Evolutionary conservation across 345 rosid genomes (phyloP).

Genomic region (Camelina hispida): DNA sequence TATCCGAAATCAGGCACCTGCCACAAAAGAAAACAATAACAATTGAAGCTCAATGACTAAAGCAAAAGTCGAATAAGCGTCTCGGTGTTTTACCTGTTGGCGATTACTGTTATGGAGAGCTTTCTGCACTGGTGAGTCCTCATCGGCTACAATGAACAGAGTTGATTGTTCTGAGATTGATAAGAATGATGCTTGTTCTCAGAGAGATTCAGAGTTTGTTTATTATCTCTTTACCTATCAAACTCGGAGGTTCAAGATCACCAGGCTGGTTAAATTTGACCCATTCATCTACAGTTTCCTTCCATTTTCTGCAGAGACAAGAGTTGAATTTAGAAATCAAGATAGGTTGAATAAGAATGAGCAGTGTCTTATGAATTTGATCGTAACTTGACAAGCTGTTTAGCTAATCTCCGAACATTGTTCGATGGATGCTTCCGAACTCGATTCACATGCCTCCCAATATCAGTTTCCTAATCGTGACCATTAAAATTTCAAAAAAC

Average conservation of each 20-base stretch:
- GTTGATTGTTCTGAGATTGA: constrained; percentile 19
- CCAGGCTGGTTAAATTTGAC: constrained; percentile 84
- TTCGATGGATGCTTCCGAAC: constrained; percentile 76
- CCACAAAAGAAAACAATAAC: constrained; percentile 38
- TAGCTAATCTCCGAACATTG: constrained; percentile 78
- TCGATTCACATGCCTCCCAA: constrained; percentile 57
- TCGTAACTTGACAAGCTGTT: constrained; percentile 72
- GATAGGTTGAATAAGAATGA: neutral
- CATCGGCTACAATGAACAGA: constrained; percentile 60
- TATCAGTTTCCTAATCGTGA: constrained; percentile 37
- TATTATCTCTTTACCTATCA: constrained; percentile 62
- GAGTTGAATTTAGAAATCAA: neutral
- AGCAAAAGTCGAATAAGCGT: constrained; percentile 9
- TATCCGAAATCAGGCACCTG: constrained; percentile 48
- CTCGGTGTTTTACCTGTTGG: constrained; percentile 69
- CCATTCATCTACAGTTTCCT: constrained; percentile 92
- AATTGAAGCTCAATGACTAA: constrained; percentile 52
- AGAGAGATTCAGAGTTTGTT: constrained; percentile 6
- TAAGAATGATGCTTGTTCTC: constrained; percentile 23
- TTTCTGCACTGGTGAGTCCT: constrained; percentile 88
- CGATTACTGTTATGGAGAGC: constrained; percentile 66
- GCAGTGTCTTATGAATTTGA: neutral
- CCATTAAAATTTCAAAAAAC: constrained; percentile 12
- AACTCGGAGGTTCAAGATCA: constrained; percentile 66
- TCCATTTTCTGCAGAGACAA: constrained; percentile 77